A percentile compares a stretch with the other conserved stretches of the same genome.
These are phyloP conservation scores for Mycoemilia scoparia DNA, from an alignment of 192 early-diverging fungal species.

Conservation along the genomic window DNA sequence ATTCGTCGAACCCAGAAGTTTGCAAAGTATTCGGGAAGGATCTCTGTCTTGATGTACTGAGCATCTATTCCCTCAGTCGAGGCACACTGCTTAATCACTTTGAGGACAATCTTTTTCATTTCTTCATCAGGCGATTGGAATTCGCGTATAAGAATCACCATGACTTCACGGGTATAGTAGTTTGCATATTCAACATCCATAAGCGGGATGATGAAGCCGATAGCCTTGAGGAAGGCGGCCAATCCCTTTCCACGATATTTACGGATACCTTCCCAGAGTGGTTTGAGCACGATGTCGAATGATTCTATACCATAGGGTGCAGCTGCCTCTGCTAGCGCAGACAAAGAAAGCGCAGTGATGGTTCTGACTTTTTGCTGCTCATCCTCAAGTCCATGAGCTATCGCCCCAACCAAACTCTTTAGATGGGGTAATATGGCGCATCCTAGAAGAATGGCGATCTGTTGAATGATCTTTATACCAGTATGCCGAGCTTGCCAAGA, in stretches of 20 bases:
- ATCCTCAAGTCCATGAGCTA: constrained; percentile 81
- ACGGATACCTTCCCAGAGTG: constrained; percentile 83
- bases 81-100: constrained; percentile 92
- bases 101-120: constrained; percentile 97
- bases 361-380: constrained; percentile 95
- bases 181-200: constrained; percentile 93
- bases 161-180: constrained; percentile 84
- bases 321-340: constrained; percentile 89
- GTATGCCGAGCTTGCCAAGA: constrained; percentile 98
- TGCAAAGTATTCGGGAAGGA: constrained; percentile 87
- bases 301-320: constrained; percentile 98
- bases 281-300: constrained; percentile 76
- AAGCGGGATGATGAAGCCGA: constrained; percentile 93
- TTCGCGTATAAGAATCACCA: constrained; percentile 82
- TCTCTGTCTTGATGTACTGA: constrained; percentile 70
- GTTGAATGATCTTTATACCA: constrained; percentile 92
- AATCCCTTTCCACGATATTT: constrained; percentile 90
- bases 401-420: constrained; percentile 75
- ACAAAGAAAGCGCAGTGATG: constrained; percentile 82
- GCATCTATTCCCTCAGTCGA: constrained; percentile 81
- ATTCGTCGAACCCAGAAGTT: constrained; percentile 96
- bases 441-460: constrained; percentile 87
- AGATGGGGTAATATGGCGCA: constrained; percentile 91
- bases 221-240: constrained; percentile 96
- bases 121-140: constrained; percentile 96